phyloP scores from a whole-genome alignment of 345 rosid species.

The Arabis alpina region DNA sequence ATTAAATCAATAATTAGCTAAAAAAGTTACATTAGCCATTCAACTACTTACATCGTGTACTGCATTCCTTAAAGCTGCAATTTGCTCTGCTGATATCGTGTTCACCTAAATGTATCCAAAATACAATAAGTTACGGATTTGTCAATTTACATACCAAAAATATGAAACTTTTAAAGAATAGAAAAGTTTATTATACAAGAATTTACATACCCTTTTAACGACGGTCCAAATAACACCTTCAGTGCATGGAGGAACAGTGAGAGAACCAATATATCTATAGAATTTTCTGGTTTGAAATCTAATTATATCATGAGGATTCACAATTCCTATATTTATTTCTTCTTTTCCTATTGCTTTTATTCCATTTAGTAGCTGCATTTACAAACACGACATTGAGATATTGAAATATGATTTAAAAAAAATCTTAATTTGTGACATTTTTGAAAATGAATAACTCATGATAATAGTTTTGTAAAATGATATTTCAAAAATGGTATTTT shows the following conservation, averaged over 20 bases:
- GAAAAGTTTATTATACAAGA: background rate
- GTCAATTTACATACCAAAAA: background rate
- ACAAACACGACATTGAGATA: background rate
- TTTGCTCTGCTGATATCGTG: constrained; percentile 69
- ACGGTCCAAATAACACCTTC: constrained; percentile 82
- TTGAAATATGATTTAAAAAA: too few relatives aligned
- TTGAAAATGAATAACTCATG: too few relatives aligned
- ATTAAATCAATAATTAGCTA: background rate
- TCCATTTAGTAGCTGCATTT: constrained; percentile 50
- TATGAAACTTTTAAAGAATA: background rate
- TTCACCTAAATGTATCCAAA: constrained; percentile 48
- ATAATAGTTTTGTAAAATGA: too few relatives aligned
- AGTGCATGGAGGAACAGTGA: constrained; percentile 76
- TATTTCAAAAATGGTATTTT: too few relatives aligned
- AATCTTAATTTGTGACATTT: too few relatives aligned
- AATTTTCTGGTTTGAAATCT: constrained; percentile 58
- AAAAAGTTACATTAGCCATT: constrained; percentile 9
- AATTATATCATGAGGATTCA: constrained; percentile 54
- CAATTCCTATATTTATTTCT: constrained; percentile 45
- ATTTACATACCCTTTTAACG: constrained; percentile 47
- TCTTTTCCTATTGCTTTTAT: constrained; percentile 42
- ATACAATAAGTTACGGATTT: background rate
- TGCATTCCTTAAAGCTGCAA: constrained; percentile 48
- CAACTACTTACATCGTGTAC: constrained; percentile 67
- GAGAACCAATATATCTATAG: constrained; percentile 71